Evolutionary conservation across 169 alveolate genomes (phyloP).

Genomic region (Cystoisospora suis): DNA sequence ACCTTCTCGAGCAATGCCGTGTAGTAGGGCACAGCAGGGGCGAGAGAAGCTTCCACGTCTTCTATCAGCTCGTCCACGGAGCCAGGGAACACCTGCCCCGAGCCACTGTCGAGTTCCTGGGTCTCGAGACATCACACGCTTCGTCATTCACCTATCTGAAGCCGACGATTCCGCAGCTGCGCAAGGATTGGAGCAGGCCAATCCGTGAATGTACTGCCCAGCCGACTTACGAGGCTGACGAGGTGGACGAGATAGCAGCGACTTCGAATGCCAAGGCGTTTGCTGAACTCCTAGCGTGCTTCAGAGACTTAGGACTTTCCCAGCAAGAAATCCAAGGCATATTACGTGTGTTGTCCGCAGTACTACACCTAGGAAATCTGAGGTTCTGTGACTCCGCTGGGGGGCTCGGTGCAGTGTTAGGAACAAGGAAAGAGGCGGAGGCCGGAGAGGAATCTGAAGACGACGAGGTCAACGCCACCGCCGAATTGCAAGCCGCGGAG

Average conservation of each 20-base stretch:
- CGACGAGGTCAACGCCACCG: not conserved
- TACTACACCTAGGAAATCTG: conserved; percentile 41
- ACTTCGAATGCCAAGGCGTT: not conserved
- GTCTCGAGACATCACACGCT: not conserved
- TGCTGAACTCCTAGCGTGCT: not conserved
- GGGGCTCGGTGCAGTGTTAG: not conserved
- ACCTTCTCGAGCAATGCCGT: conserved; percentile 35
- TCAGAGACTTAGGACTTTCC: not conserved
- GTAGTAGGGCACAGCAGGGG: conserved; percentile 85
- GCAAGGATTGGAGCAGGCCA: too few relatives aligned
- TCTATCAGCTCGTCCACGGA: conserved; percentile 93
- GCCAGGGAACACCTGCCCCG: conserved; percentile 69
- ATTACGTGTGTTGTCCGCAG: conserved; percentile 9
- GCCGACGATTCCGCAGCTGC: not conserved
- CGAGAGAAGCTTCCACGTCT: conserved; percentile 95
- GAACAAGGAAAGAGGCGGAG: not conserved
- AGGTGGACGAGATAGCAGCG: not conserved
- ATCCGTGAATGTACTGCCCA: too few relatives aligned
- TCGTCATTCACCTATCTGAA: conserved; percentile 13
- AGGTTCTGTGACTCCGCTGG: not conserved
- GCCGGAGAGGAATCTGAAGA: not conserved
- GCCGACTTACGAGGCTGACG: not conserved
- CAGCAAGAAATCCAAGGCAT: not conserved
- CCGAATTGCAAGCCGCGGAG: not conserved
- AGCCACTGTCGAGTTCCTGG: not conserved